These are phyloP conservation scores for Leccinum barrowsii DNA, from an alignment of 768 basidiomycete genomes.

Conservation along the genomic window DNA sequence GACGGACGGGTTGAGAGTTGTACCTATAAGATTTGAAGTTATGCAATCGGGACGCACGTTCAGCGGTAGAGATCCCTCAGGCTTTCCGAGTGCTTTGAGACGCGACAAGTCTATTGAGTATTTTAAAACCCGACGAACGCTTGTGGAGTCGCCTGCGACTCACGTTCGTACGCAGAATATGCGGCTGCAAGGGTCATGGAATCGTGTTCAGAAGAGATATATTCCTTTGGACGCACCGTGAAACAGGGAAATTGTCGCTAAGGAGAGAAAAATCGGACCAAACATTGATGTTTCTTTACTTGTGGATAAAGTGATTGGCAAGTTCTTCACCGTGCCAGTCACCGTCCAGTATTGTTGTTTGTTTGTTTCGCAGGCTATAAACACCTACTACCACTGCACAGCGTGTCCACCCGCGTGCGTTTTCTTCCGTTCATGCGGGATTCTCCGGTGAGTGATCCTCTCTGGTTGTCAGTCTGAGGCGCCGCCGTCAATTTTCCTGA, in stretches of 20 bases:
- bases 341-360: background rate
- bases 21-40: background rate
- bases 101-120: slow-evolving; percentile 60
- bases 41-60: slow-evolving; percentile 43
- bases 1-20: background rate
- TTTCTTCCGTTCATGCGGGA: too few species aligned
- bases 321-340: background rate
- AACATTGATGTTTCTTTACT: slow-evolving; percentile 36
- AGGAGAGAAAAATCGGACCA: slow-evolving; percentile 42
- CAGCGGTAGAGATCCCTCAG: slow-evolving; percentile 61
- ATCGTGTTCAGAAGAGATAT: background rate
- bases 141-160: slow-evolving; percentile 25
- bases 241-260: slow-evolving; percentile 47
- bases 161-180: slow-evolving; percentile 79
- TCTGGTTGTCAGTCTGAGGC: background rate
- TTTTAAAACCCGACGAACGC: slow-evolving; percentile 19
- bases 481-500: background rate
- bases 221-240: slow-evolving; percentile 42
- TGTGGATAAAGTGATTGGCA: too few species aligned
- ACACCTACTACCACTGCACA: background rate
- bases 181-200: slow-evolving; percentile 46
- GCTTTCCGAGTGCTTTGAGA: slow-evolving; percentile 70
- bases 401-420: too few species aligned
- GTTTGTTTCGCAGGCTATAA: slow-evolving; percentile 8
- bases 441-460: background rate